Percentiles rank a stretch among this genome's conserved stretches.
Evolutionary conservation across 805 yeast species (phyloP).

Genomic region (Schwanniomyces occidentalis): DNA sequence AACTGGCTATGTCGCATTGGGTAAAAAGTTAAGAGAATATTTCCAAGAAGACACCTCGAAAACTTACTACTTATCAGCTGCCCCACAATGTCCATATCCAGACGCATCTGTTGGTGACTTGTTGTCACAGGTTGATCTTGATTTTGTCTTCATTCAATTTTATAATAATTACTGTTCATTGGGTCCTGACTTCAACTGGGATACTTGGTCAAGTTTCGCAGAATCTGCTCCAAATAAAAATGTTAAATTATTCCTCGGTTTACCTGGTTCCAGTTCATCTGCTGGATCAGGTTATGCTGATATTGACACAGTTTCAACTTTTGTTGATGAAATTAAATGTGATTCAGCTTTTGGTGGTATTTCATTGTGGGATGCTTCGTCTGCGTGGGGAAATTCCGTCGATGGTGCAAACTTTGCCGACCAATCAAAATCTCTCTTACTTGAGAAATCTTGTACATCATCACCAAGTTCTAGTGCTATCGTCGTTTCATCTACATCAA

Average conservation of each 20-base stretch:
- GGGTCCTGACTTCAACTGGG: conserved; percentile 32
- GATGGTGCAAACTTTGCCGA: conserved; percentile 25
- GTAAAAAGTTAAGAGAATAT: conserved; percentile 28
- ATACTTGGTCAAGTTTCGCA: conserved; percentile 36
- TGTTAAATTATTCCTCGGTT: conserved; percentile 33
- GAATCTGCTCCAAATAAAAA: conserved; percentile 30
- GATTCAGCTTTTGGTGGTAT: conserved; percentile 58
- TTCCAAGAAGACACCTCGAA: conserved; percentile 28
- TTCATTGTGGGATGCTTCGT: conserved; percentile 84
- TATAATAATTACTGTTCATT: conserved; percentile 36
- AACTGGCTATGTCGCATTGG: conserved; percentile 65
- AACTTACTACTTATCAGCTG: conserved; percentile 31
- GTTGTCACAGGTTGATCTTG: conserved; percentile 23
- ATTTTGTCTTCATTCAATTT: conserved; percentile 41
- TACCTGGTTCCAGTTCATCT: conserved; percentile 32
- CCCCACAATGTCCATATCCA: conserved; percentile 43
- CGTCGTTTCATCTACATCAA: not conserved
- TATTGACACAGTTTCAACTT: conserved; percentile 18
- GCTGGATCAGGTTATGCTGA: conserved; percentile 36
- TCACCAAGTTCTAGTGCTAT: not conserved
- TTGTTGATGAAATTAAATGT: conserved; percentile 14
- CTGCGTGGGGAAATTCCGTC: conserved; percentile 35
- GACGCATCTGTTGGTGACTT: conserved; percentile 38
- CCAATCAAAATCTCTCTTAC: conserved; percentile 33
- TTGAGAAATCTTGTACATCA: not conserved